Percentiles rank a stretch among this genome's conserved stretches.
These are phyloP conservation scores for Epichloe typhina DNA, from an alignment of 2,329 filamentous ascomycete genomes.

Conservation along the genomic window DNA sequence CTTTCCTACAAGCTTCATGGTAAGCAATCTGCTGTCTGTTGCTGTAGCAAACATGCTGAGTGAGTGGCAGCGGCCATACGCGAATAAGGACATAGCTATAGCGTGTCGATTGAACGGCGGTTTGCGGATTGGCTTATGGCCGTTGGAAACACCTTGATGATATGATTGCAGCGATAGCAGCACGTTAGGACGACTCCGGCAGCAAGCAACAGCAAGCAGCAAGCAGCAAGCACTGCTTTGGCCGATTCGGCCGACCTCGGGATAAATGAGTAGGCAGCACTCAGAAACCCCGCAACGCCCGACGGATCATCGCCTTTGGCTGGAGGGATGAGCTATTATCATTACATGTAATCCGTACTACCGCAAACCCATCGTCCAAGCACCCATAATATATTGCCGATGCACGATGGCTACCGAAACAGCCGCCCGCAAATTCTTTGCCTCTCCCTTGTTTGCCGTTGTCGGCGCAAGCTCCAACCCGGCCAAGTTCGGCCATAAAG, in stretches of 20 bases:
- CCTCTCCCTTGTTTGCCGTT: slow-evolving; percentile 68
- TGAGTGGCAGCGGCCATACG: slow-evolving; percentile 20
- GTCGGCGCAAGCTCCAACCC: slow-evolving; percentile 80
- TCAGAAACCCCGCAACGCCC: background rate
- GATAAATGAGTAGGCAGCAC: background rate
- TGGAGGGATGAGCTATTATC: too few relatives aligned
- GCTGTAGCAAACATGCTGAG: background rate
- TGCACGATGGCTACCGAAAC: slow-evolving; percentile 49
- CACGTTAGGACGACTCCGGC: background rate
- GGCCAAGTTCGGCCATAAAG: slow-evolving; percentile 78
- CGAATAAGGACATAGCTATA: slow-evolving; percentile 33
- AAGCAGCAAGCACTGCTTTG: background rate
- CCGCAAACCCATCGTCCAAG: too few relatives aligned
- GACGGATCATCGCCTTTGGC: background rate
- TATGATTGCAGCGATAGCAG: background rate
- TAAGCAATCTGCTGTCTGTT: background rate
- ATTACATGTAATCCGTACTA: too few relatives aligned
- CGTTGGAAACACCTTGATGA: background rate
- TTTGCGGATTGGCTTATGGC: background rate
- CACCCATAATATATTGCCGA: background rate
- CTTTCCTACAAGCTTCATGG: slow-evolving; percentile 26
- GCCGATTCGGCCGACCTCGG: slow-evolving; percentile 7
- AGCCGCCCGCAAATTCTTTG: slow-evolving; percentile 67
- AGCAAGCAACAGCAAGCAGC: too few relatives aligned
- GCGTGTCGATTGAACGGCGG: background rate